Base-by-base conservation (phyloP, 768 basidiomycete genomes). In the Pleurotus tuber-regium region DNA sequence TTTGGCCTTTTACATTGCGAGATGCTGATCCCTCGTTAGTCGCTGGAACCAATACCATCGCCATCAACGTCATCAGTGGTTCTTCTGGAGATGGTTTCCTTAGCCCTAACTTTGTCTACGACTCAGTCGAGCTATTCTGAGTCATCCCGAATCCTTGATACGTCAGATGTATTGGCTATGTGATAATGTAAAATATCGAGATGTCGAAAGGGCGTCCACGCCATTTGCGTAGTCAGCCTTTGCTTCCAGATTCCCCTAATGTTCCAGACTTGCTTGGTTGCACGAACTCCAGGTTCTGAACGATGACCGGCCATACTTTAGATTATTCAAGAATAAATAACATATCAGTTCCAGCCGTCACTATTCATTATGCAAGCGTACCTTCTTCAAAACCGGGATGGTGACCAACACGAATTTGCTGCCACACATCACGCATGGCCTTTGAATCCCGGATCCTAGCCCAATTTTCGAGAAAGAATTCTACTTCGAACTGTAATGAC, bases 301-400 rank as follows among this genome's bases (percentile, higher is more conserved):
- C 76, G 54, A 87, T 87, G 24, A 79, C 66, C 2, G 85, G 84
- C 86, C 86, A 87, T 11, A 87, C 85, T 83, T 35, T 39, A 39
- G 33, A 43, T 51, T 5, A n/a, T n/a, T n/a, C n/a, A n/a, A n/a
- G n/a, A n/a, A n/a, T n/a, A n/a, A n/a, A n/a, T n/a, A n/a, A n/a
- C n/a, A n/a, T n/a, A n/a, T n/a, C n/a, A n/a, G n/a, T n/a, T n/a
- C n/a, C n/a, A n/a, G n/a, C n/a, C n/a, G n/a, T n/a, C n/a, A n/a
- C n/a, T n/a, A n/a, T n/a, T n/a, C n/a, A n/a, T 24, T 7, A 1
- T 11, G 31, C 50, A 18, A 25, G 28, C 55, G 25, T 12, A 86
- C 87, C 86, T 77, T 92, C 89, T 68, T 92, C 92, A 61, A 92
- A 93, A 1, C 92, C 91, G 14, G 89, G 87, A 63, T 92, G 88